These are phyloP conservation scores for Kuraishia cidri DNA, from an alignment of 805 yeast genomes.

Conservation along the genomic window DNA sequence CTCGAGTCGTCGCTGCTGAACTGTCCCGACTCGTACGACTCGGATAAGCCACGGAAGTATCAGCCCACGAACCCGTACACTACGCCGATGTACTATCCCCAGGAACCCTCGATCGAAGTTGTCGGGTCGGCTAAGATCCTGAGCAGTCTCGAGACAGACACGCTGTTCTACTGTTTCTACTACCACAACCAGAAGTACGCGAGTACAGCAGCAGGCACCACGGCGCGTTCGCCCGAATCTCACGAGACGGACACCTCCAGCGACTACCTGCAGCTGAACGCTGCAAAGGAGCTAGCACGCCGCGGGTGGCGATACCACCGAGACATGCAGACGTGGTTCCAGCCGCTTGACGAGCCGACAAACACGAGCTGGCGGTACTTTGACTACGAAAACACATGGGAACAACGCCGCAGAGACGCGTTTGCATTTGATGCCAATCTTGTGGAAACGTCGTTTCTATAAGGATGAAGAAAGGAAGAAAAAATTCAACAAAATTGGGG, in stretches of 20 bases:
- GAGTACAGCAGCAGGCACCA: background rate
- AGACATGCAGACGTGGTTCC: conserved; percentile 74
- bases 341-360: conserved; percentile 46
- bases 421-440: conserved; percentile 22
- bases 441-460: conserved; percentile 18
- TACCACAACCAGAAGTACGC: conserved; percentile 35
- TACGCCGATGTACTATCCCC: conserved; percentile 84
- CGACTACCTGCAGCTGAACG: conserved; percentile 59
- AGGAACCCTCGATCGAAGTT: conserved; percentile 66
- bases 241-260: conserved; percentile 19
- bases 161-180: conserved; percentile 87
- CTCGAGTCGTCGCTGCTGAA: conserved; percentile 75
- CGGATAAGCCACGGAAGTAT: conserved; percentile 71
- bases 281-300: conserved; percentile 70
- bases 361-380: conserved; percentile 41
- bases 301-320: conserved; percentile 81
- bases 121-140: conserved; percentile 52
- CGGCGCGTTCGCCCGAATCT: background rate
- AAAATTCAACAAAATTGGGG: too few relatives aligned
- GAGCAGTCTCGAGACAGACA: conserved; percentile 73
- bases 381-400: conserved; percentile 28
- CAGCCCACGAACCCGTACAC: conserved; percentile 81
- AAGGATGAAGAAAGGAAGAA: background rate
- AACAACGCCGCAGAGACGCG: conserved; percentile 31
- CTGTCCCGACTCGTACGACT: conserved; percentile 91